Evolutionary conservation across 306 rosid species (phyloP), one percentile per base, ranked within the genome.

Genomic region (Cucurbita pepo): DNA sequence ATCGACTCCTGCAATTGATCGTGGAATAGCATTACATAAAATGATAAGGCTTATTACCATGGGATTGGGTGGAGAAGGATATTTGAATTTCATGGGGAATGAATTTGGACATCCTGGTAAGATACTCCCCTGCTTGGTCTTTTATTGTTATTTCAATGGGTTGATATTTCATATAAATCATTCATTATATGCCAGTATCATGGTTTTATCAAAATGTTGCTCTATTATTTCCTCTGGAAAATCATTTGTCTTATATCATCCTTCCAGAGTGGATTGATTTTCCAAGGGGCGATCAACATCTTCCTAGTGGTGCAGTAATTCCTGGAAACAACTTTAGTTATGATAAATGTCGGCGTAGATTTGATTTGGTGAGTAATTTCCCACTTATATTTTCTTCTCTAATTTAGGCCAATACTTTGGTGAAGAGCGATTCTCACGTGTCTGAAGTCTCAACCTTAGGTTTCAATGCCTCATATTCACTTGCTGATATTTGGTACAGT

Each of bases 71-170:
- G 99, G 99, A 75, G 96, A 95, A 88, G 99, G 96, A 67, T 95
- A 95, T 80, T 79, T 95, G 78, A 95, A 95, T 83, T 95, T 95
- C 81, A 95, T 91, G 99, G 99, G 99, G 80, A 95, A 95, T 86
- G 99, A 95, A 83, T 95, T 95, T 48, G 99, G 99, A 56, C 99
- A 95, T 83, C 99, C 99, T 57, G 99, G 99, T 91, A 84, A 82
- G 82, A 62, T 43, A 10, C 75, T 69, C 61, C 54, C 47, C 50
- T 82, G 60, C 63, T 69, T 10, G 43, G 57, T 66, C 41, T 56
- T 77, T 43, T 79, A 56, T 50, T 63, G 59, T 69, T 52, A 50
- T 55, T 30, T 47, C n/a, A 41, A 51, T 69, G 8, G 75, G 54
- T 9, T 43, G n/a, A 44, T 56, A 14, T 69, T 69, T 47, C 43